Percentiles rank a stretch among this genome's conserved stretches.
Evolutionary conservation across 768 basidiomycete genomes (phyloP).

Genomic region (Calocybe gangraenosa): DNA sequence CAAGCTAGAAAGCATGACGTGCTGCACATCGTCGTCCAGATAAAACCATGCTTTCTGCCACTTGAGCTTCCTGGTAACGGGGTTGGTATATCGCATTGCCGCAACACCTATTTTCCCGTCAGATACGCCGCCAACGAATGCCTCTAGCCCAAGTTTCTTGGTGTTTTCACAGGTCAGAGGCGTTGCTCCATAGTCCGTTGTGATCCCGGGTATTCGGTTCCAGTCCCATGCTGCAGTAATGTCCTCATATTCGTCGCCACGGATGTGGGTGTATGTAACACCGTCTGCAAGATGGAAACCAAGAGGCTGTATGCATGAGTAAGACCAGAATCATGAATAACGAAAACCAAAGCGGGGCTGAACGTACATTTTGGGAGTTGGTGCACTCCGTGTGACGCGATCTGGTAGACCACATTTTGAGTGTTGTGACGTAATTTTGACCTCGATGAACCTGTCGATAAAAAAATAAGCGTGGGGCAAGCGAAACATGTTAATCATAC

Average conservation of each 20-base stretch:
- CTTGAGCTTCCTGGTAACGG: slow-evolving; percentile 44
- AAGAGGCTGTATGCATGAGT: slow-evolving; percentile 44
- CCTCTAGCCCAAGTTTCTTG: slow-evolving; percentile 39
- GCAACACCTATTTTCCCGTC: slow-evolving; percentile 54
- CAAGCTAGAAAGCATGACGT: slow-evolving; percentile 56
- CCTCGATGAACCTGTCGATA: slow-evolving; percentile 56
- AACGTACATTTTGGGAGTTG: slow-evolving; percentile 54
- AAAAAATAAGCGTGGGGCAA: background rate
- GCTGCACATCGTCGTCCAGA: slow-evolving; percentile 57
- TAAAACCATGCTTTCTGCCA: slow-evolving; percentile 80
- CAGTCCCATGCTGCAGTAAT: slow-evolving; percentile 75
- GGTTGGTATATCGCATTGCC: slow-evolving; percentile 68
- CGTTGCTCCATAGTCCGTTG: slow-evolving; percentile 59
- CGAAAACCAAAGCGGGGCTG: too few relatives aligned
- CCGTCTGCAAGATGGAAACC: slow-evolving; percentile 74
- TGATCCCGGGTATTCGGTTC: slow-evolving; percentile 73
- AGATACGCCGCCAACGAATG: slow-evolving; percentile 66
- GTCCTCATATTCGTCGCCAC: slow-evolving; percentile 70
- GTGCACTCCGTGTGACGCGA: slow-evolving; percentile 61
- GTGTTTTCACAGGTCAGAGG: slow-evolving; percentile 44
- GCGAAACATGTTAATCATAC: slow-evolving; percentile 25
- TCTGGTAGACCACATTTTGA: slow-evolving; percentile 61
- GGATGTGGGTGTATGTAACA: slow-evolving; percentile 55
- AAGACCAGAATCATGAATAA: too few relatives aligned
- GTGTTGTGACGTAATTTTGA: slow-evolving; percentile 49